Base-by-base conservation (phyloP, 1,139 yeast genomes). In the Saccharomycopsis crataegensis region DNA sequence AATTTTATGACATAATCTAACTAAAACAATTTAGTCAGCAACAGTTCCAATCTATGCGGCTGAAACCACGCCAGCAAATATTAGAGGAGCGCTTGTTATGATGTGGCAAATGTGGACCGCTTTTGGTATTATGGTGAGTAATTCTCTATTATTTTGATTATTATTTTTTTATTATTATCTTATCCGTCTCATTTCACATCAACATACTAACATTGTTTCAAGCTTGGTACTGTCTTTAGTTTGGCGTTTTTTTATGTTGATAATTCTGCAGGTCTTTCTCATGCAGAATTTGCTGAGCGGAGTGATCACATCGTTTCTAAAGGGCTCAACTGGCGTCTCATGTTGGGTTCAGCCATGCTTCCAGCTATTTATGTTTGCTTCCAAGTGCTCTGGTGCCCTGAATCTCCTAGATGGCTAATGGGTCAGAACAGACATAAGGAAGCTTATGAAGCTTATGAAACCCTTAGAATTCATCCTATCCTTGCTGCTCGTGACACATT, bases 51-150 rank as follows among this genome's bases (percentile, higher is more conserved):
- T 87, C 16, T 85, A 83, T 64, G 77, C 90, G 41, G 90, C 94
- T 8, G 96, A 87, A 65, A 83, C 89, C 66, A 73, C 88, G 4
- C 95, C 95, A 2, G 82, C 85, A 43, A 75, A 76, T 42, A 81
- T 86, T 59, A 76, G 96, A 65, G 96, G 96, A 59, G 80, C 90
- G 2, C 70, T 87, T 59, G 90, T 86, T 51, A 86, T 86, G 93
- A 77, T 83, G 73, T 87, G 95, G 95, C 96, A 87, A 70, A 78
- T 85, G 67, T 86, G 86, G 78, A 87, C 95, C 8, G 95, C 95
- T 6, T 82, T 84, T 58, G 96, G 96, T 63, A 86, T 87, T 62
- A 84, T 85, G 81, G 28, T 22, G 4, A 22, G 28, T 22, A 22
- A 22, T 22, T 22, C 28, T 22, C 4, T 22, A 4, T 22, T 22